phyloP scores from a whole-genome alignment of 495 filamentous ascomycete genomes.

The Tuber microsphaerosporum region DNA sequence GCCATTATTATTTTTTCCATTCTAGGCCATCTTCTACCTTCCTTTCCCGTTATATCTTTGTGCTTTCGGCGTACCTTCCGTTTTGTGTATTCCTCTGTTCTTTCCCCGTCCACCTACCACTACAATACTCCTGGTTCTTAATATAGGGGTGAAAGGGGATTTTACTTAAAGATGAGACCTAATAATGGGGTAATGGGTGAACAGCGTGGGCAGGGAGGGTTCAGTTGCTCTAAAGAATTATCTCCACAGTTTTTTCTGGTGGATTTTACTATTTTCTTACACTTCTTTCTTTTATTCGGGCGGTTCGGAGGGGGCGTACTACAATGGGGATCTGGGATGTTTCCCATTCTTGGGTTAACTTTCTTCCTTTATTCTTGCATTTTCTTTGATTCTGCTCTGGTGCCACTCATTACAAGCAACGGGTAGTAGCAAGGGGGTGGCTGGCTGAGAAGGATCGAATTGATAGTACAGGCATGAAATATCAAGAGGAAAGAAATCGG shows the following conservation, averaged over 20 bases:
- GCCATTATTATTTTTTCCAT: constrained; percentile 10
- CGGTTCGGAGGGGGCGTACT: not conserved
- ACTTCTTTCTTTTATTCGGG: not conserved
- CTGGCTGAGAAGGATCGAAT: not conserved
- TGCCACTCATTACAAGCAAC: not conserved
- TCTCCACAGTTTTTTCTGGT: not conserved
- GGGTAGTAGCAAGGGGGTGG: not conserved
- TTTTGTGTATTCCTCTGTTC: constrained; percentile 21
- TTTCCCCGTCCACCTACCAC: not conserved
- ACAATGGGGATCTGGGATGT: not conserved
- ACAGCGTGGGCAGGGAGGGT: not conserved
- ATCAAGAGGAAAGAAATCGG: not conserved
- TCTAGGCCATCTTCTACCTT: not conserved
- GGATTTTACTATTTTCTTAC: not conserved
- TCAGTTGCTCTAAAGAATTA: not conserved
- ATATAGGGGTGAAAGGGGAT: constrained; percentile 12
- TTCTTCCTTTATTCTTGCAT: not conserved
- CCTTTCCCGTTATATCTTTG: constrained; percentile 11
- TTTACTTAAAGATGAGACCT: constrained; percentile 9
- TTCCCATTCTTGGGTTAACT: not conserved
- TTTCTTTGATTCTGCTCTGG: not conserved
- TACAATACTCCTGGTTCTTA: constrained; percentile 14
- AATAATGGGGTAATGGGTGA: not conserved
- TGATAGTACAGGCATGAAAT: not conserved
- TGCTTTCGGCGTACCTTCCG: constrained; percentile 22